A percentile compares a stretch with the other conserved stretches of the same genome.
These are phyloP conservation scores for Fusarium sp. DNA, from an alignment of 2,329 filamentous ascomycete species.

Conservation along the genomic window DNA sequence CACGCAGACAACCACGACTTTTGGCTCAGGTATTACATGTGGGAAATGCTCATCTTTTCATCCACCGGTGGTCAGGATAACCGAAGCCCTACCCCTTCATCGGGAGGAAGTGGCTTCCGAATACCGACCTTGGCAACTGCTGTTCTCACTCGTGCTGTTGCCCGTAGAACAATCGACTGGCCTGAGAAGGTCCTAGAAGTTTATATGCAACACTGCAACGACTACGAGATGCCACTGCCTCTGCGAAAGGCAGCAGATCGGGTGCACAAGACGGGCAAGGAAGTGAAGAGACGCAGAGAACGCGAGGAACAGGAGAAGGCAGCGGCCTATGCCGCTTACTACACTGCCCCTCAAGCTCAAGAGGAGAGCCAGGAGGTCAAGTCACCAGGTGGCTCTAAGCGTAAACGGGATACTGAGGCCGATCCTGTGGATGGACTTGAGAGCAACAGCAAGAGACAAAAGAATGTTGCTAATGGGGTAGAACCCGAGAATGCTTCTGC, in stretches of 20 bases:
- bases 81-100: slow-evolving; percentile 63
- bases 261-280: slow-evolving; percentile 74
- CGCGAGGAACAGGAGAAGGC: slow-evolving; percentile 71
- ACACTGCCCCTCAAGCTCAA: slow-evolving; percentile 46
- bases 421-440: slow-evolving; percentile 57
- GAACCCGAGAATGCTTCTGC: slow-evolving; percentile 32
- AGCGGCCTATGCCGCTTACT: slow-evolving; percentile 60
- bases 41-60: slow-evolving; percentile 80
- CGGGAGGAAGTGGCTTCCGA: slow-evolving; percentile 60
- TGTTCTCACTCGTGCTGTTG: slow-evolving; percentile 77
- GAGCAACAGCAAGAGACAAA: slow-evolving; percentile 74
- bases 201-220: slow-evolving; percentile 84
- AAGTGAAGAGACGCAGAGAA: slow-evolving; percentile 71
- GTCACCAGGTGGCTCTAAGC: slow-evolving; percentile 66
- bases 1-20: slow-evolving; percentile 87
- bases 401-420: slow-evolving; percentile 75
- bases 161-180: slow-evolving; percentile 74
- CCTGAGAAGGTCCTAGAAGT: slow-evolving; percentile 80
- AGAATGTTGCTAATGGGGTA: slow-evolving; percentile 53
- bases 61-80: slow-evolving; percentile 56
- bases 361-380: slow-evolving; percentile 36
- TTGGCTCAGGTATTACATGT: slow-evolving; percentile 91
- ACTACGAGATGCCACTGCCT: slow-evolving; percentile 83
- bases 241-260: slow-evolving; percentile 79
- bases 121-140: slow-evolving; percentile 79